Percentiles rank a stretch among this genome's conserved stretches.
Conservation (phyloP, 768 basidiomycete species). For the Scleroderma citrinum region DNA sequence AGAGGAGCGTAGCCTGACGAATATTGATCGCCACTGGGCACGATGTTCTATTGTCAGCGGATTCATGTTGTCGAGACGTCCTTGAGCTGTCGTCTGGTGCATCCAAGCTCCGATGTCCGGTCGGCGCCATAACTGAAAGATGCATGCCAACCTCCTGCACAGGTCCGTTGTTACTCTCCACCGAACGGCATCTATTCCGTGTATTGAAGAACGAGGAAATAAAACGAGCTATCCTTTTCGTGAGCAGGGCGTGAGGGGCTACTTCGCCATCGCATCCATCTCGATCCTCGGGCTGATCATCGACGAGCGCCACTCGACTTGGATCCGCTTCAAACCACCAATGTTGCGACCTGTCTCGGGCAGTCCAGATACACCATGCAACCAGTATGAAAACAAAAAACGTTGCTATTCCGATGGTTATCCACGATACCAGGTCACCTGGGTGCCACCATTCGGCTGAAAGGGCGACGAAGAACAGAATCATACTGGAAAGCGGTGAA, state of each 20-base stretch:
- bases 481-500: constrained; percentile 19
- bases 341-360: constrained; percentile 7
- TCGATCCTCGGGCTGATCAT: background rate
- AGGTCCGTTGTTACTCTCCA: background rate
- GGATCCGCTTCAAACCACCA: constrained; percentile 26
- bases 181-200: no score
- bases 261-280: no score
- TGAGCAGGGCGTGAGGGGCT: no score
- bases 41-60: background rate
- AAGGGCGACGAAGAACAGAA: constrained; percentile 24
- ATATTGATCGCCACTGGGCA: background rate
- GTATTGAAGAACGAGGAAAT: no score
- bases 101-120: no score
- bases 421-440: constrained; percentile 6
- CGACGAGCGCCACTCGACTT: background rate
- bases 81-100: background rate
- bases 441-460: constrained; percentile 19
- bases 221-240: no score
- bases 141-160: background rate
- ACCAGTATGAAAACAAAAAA: constrained; percentile 28
- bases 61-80: background rate
- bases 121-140: background rate
- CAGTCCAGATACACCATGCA: constrained; percentile 38
- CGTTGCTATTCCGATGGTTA: constrained; percentile 28
- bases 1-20: background rate